These are phyloP conservation scores for Pythium rhizo-oryzae DNA, from an alignment of 352 stramenopile genomes.

Conservation along the genomic window DNA sequence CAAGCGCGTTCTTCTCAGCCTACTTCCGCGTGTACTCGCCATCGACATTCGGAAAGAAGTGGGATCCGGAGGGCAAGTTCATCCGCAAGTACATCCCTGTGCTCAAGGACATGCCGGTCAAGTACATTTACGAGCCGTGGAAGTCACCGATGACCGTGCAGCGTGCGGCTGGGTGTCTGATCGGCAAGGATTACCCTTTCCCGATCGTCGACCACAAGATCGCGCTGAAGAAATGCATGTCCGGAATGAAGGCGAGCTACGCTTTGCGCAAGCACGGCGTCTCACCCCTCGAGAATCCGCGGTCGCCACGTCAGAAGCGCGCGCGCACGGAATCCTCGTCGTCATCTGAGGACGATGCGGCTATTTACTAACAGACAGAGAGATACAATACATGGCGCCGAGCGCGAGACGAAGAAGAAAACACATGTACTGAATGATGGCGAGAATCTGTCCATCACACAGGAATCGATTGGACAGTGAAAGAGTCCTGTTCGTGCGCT, in stretches of 20 bases:
- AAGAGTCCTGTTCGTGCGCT: too few species aligned
- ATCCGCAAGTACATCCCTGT: conserved; percentile 94
- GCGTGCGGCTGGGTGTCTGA: conserved; percentile 77
- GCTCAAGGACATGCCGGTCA: conserved; percentile 90
- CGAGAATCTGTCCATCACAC: neutral
- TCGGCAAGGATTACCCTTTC: conserved; percentile 94
- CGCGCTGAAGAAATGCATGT: conserved; percentile 91
- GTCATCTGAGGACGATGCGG: conserved; percentile 22
- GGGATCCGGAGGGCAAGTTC: conserved; percentile 92
- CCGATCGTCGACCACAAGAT: conserved; percentile 95
- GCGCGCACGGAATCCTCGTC: conserved; percentile 18
- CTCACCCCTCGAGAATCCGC: conserved; percentile 19
- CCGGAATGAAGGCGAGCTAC: conserved; percentile 86
- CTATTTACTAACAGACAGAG: conserved; percentile 20
- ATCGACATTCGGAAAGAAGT: conserved; percentile 96
- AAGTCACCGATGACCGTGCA: conserved; percentile 92
- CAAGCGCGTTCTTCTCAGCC: conserved; percentile 95
- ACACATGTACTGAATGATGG: neutral
- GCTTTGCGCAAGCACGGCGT: conserved; percentile 29
- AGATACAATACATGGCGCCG: conserved; percentile 8
- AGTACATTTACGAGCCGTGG: conserved; percentile 99
- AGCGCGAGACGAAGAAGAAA: conserved; percentile 7
- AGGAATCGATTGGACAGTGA: too few species aligned
- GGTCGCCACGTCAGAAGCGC: conserved; percentile 15
- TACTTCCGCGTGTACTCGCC: conserved; percentile 98